Base-by-base conservation (phyloP, 345 rosid genomes). In the Populus deltoides region DNA sequence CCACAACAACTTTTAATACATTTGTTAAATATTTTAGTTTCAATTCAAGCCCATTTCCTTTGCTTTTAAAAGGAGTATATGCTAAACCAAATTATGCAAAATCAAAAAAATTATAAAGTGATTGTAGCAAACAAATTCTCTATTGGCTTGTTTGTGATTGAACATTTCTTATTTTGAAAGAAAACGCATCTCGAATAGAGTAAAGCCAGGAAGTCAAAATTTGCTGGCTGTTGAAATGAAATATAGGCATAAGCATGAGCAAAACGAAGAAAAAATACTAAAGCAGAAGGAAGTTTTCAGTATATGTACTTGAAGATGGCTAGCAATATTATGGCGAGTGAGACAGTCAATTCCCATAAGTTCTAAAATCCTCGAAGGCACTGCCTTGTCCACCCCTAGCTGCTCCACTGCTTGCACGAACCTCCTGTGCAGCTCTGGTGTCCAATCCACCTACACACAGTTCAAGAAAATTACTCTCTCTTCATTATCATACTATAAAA, bases 321-420 rank as follows among this genome's bases (percentile, higher is more conserved):
- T 96, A 25, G 98, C 99, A 13, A 96, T 88, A 81, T 96, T 93
- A 81, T 93, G 98, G 79, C 99, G 99, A 84, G 97, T 96, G 73
- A 96, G 97, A 83, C 94, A 86, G 51, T 90, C 89, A 57, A 90
- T 90, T 47, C 93, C 94, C 98, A 96, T 96, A 17, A 92, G 84
- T 86, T 96, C 97, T 80, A 96, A 84, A 75, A 96, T 96, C 79
- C 93, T 86, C 2, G 98, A 96, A 51, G 99, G 99, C 59, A 96
- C 98, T 25, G 99, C 99, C 92, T 93, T 92, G 76, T 96, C 99
- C 76, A 96, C 84, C 3, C 99, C 99, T 33, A 96, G 85, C 81
- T 91, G 94, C 84, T 96, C 98, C 89, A 96, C 98, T 63, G 99
- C 99, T 47, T 93, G 93, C 75, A 93, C 98, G 45, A 96, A 96